Percentiles rank a stretch among this genome's conserved stretches.
Conservation (phyloP, 305 asterid genomes). For the Solanum chacoense region DNA sequence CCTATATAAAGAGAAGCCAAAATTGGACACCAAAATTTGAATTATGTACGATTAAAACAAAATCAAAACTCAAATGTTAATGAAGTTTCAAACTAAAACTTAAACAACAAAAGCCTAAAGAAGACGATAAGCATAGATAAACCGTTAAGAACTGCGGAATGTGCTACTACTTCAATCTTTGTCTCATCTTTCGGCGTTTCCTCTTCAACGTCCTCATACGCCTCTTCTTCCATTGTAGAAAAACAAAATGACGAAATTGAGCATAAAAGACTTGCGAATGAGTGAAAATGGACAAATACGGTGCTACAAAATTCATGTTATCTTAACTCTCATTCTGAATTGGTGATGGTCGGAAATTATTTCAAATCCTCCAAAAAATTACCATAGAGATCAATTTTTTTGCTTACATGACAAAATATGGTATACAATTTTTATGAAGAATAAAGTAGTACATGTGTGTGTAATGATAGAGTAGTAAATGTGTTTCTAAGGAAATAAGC, state of each 20-base stretch:
- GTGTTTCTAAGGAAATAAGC: too few species aligned
- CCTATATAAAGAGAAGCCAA: not conserved
- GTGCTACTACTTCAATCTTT: slow-evolving; percentile 41
- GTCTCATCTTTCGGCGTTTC: slow-evolving; percentile 71
- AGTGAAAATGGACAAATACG: not conserved
- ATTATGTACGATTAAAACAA: not conserved
- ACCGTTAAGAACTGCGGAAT: not conserved
- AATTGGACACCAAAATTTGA: not conserved
- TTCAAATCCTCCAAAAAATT: not conserved
- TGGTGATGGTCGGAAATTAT: not conserved
- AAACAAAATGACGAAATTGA: not conserved
- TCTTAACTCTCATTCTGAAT: not conserved
- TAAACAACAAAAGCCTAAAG: not conserved
- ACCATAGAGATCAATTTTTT: not conserved
- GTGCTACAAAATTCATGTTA: not conserved
- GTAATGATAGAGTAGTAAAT: too few species aligned
- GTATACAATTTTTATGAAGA: too few species aligned
- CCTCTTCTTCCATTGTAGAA: slow-evolving; percentile 55
- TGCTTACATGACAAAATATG: too few species aligned
- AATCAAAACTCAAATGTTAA: not conserved
- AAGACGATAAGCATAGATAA: not conserved
- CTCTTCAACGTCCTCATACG: slow-evolving; percentile 63
- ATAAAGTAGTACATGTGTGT: too few species aligned
- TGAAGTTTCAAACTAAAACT: not conserved
- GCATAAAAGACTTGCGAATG: not conserved